phyloP scores from a whole-genome alignment of 2,329 filamentous ascomycete genomes.

The Pseudohalonectria lignicola region DNA sequence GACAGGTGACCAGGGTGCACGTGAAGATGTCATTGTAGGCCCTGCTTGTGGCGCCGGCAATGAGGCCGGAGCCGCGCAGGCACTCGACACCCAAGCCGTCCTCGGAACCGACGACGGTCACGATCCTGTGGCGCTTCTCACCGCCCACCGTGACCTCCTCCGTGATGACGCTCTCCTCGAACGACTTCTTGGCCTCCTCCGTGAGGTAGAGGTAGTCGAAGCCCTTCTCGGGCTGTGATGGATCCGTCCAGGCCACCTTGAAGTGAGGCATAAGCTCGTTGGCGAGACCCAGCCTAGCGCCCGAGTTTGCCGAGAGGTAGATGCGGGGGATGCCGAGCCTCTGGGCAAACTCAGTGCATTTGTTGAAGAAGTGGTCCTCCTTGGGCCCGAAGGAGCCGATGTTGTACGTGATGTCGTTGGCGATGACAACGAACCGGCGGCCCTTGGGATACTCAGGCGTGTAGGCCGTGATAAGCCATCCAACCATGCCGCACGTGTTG shows the following conservation, averaged over 20 bases:
- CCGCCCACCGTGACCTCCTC: constrained; percentile 78
- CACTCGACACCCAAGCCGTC: constrained; percentile 97
- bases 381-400: constrained; percentile 95
- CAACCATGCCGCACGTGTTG: constrained; percentile 96
- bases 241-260: constrained; percentile 92
- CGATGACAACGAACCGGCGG: constrained; percentile 87
- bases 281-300: constrained; percentile 91
- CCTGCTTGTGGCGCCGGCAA: constrained; percentile 91
- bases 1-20: constrained; percentile 91
- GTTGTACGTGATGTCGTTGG: constrained; percentile 99
- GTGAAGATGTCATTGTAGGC: constrained; percentile 99
- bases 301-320: constrained; percentile 97
- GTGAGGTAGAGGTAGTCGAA: constrained; percentile 98
- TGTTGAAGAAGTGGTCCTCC: constrained; percentile 98
- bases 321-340: constrained; percentile 89
- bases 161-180: constrained; percentile 80
- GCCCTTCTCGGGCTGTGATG: constrained; percentile 66
- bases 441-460: constrained; percentile 93
- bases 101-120: constrained; percentile 84
- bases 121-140: constrained; percentile 87
- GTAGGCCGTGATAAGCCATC: constrained; percentile 89
- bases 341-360: constrained; percentile 92
- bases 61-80: constrained; percentile 91
- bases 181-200: constrained; percentile 73
- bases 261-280: constrained; percentile 96